Percentiles rank a stretch among this genome's conserved stretches.
Conservation (phyloP, 805 yeast species). For the Starmerella vaccinii region DNA sequence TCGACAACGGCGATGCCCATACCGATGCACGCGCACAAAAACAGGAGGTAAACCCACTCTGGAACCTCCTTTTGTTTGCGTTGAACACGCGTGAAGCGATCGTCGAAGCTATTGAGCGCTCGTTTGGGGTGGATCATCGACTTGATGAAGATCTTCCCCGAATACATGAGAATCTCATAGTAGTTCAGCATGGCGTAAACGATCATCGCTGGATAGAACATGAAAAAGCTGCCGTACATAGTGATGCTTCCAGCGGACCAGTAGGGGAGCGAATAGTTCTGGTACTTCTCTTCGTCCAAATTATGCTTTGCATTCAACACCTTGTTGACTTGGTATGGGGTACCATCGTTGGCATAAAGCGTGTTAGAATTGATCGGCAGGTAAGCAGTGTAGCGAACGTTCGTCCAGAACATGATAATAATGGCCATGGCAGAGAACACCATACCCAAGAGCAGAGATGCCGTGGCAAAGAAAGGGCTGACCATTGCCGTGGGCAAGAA, state of each 20-base stretch:
- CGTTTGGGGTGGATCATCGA: conserved; percentile 22
- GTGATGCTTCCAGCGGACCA: conserved; percentile 53
- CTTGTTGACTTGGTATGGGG: conserved; percentile 36
- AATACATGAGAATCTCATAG: conserved; percentile 3
- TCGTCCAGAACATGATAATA: conserved; percentile 35
- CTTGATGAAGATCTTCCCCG: conserved; percentile 8
- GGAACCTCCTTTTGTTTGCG: conserved; percentile 52
- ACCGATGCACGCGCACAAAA: conserved; percentile 36
- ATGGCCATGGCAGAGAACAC: conserved; percentile 29
- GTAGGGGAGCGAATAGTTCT: conserved; percentile 51
- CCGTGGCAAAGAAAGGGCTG: conserved; percentile 36
- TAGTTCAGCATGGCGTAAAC: conserved; percentile 40
- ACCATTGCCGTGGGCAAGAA: conserved; percentile 39
- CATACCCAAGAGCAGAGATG: conserved; percentile 32
- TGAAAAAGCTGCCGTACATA: conserved; percentile 46
- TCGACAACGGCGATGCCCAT: conserved; percentile 40
- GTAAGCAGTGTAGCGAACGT: conserved; percentile 42
- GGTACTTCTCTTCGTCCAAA: conserved; percentile 40
- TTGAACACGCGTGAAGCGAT: conserved; percentile 54
- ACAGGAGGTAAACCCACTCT: conserved; percentile 25
- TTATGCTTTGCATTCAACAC: conserved; percentile 39
- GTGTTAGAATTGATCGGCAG: conserved; percentile 41
- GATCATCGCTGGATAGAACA: conserved; percentile 46
- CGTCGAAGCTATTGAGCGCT: conserved; percentile 32
- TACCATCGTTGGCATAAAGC: conserved; percentile 36